Percentiles rank a stretch among this genome's conserved stretches.
These are phyloP conservation scores for Pseudozyma thailandica DNA, from an alignment of 1,284 basidiomycete species.

Conservation along the genomic window DNA sequence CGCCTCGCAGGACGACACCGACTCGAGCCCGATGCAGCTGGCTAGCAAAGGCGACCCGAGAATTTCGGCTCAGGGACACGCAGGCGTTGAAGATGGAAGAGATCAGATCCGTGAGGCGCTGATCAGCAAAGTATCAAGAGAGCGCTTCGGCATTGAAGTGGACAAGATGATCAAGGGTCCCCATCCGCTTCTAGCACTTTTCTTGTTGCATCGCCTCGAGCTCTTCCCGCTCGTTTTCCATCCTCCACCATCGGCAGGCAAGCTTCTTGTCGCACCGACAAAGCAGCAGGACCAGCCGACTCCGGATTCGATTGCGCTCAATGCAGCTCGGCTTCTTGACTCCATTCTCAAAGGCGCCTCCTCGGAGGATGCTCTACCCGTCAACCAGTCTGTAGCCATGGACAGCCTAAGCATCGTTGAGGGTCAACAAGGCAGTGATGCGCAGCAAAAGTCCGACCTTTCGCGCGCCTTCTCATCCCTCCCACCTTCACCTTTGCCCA, in stretches of 20 bases:
- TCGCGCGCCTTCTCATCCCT: conserved; percentile 30
- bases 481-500: conserved; percentile 20
- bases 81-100: conserved; percentile 33
- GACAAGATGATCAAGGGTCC: conserved; percentile 68
- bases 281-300: conserved; percentile 5
- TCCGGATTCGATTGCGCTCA: conserved; percentile 29
- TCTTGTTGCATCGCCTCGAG: conserved; percentile 53
- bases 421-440: conserved; percentile 1
- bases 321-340: conserved; percentile 46
- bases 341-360: conserved; percentile 24
- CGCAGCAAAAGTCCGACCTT: conserved; percentile 11
- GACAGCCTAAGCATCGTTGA: conserved; percentile 22
- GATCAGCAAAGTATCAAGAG: conserved; percentile 62
- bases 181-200: conserved; percentile 55
- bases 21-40: conserved; percentile 9
- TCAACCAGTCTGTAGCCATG: conserved; percentile 30
- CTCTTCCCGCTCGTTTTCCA: conserved; percentile 60
- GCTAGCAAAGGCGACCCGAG: conserved; percentile 39
- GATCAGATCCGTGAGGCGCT: conserved; percentile 71
- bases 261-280: conserved; percentile 8
- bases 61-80: conserved; percentile 6
- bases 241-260: conserved; percentile 42
- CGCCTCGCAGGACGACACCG: conserved; percentile 4
- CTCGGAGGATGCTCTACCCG: conserved; percentile 7
- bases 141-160: conserved; percentile 67